phyloP scores from a whole-genome alignment of 441 rosid species.

The Populus hybrid region DNA sequence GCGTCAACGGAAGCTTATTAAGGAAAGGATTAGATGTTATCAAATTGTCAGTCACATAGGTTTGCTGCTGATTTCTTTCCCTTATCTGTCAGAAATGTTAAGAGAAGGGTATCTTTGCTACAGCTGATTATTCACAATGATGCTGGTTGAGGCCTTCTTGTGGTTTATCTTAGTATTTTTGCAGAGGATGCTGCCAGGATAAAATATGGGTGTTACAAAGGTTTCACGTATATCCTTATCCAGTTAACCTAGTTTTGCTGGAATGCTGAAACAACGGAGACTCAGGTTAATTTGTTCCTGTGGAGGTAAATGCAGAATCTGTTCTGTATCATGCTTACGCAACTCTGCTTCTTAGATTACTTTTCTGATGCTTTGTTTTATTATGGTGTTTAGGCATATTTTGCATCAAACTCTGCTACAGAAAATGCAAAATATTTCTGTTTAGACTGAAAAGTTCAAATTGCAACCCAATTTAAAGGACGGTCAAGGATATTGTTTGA shows the following conservation, averaged over 20 bases:
- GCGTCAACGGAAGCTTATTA: background rate
- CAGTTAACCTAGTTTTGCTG: background rate
- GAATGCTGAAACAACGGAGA: background rate
- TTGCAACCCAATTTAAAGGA: background rate
- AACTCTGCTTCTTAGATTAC: background rate
- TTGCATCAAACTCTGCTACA: background rate
- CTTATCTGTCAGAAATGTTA: background rate
- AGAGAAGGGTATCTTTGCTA: background rate
- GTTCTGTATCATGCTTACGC: background rate
- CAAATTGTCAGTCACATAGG: background rate
- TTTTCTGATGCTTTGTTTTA: background rate
- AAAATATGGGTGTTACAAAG: background rate
- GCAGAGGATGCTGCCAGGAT: background rate
- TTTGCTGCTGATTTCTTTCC: background rate
- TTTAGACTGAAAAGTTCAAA: background rate
- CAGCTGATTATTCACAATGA: background rate
- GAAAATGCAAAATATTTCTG: background rate
- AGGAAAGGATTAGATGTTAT: background rate
- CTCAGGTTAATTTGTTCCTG: background rate
- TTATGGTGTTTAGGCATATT: background rate
- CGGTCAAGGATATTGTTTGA: background rate
- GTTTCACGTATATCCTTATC: background rate
- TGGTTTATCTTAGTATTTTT: background rate
- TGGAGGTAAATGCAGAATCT: background rate
- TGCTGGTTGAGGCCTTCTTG: background rate